A percentile compares a stretch with the other conserved stretches of the same genome.
Evolutionary conservation across 163 green algal genomes (phyloP).

Genomic region (Coccomyxa subellipsoidea): DNA sequence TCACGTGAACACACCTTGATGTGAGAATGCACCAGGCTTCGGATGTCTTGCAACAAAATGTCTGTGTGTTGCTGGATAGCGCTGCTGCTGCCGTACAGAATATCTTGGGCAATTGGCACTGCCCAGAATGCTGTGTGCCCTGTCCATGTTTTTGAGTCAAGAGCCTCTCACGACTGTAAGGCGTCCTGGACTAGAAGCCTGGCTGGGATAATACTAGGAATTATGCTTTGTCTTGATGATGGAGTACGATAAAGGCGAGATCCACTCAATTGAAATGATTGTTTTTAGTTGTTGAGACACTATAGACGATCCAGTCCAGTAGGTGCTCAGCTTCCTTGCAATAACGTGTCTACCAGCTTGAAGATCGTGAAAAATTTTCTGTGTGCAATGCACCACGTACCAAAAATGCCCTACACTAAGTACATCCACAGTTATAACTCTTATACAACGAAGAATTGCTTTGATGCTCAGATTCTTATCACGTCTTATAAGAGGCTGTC

Average conservation of each 20-base stretch:
- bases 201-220: neutral
- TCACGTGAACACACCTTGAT: neutral
- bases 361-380: too few species aligned
- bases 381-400: too few species aligned
- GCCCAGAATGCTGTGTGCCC: neutral
- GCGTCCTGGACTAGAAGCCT: too few species aligned
- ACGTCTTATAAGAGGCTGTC: neutral
- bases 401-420: neutral
- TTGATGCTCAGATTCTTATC: neutral
- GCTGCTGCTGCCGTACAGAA: neutral
- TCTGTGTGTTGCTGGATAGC: neutral
- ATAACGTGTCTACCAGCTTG: too few species aligned
- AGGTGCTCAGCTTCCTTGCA: too few species aligned
- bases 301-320: too few species aligned
- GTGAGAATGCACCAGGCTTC: neutral
- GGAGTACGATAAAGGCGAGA: too few species aligned
- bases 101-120: neutral
- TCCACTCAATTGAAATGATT: too few species aligned
- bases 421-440: too few species aligned
- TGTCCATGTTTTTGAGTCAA: neutral
- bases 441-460: neutral
- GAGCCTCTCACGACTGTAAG: too few species aligned
- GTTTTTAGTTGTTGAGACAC: too few species aligned
- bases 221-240: too few species aligned
- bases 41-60: neutral